Base-by-base conservation (phyloP, 1,139 yeast genomes). In the Taphrina populina region DNA sequence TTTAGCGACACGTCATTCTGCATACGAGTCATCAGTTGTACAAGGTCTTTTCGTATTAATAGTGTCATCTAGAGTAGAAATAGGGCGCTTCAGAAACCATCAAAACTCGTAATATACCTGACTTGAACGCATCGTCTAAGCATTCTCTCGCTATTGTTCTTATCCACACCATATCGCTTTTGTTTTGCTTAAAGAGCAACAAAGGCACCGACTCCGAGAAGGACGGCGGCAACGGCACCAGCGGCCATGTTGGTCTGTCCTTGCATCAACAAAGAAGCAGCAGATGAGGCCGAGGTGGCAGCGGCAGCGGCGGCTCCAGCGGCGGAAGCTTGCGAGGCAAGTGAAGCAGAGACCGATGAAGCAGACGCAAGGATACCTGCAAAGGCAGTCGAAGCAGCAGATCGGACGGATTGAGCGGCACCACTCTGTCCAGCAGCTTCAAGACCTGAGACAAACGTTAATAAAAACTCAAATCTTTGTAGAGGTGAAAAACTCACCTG, bases 181-280 rank as follows among this genome's bases (percentile, higher is more conserved):
- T 35, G 24, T 35, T 26, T 10, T 17, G 13, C 33, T 47, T 47
- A 47, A 20, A 47, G 45, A 21, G 53, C 45, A 34, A 47, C 53
- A 20, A 47, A 19, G 29, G 53, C 53, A 47, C 53, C 53, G 44
- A 47, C 33, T 29, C 45, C 53, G 36, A 47, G 26, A 23, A 47
- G 21, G 41, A 47, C 45, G 26, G 45, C 53, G 37, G 53, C 53
- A 37, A 39, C 53, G 45, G 45, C 45, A 3, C 45, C 53, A 21
- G 37, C 41, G 21, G 41, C 53, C 23, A 41, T 20, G 46, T 41
- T 26, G 5, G 29, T 15, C 8, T n/a, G 10, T 20, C 46, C 35
- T 17, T 20, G 30, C 30, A 24, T 30, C 30, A 37, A n/a, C 13
- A 45, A 36, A 15, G 35, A 26, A 29, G 53, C 53, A 20, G 40